Base-by-base conservation (phyloP, 2,329 filamentous ascomycete genomes). In the Sporothrix schenckii region DNA sequence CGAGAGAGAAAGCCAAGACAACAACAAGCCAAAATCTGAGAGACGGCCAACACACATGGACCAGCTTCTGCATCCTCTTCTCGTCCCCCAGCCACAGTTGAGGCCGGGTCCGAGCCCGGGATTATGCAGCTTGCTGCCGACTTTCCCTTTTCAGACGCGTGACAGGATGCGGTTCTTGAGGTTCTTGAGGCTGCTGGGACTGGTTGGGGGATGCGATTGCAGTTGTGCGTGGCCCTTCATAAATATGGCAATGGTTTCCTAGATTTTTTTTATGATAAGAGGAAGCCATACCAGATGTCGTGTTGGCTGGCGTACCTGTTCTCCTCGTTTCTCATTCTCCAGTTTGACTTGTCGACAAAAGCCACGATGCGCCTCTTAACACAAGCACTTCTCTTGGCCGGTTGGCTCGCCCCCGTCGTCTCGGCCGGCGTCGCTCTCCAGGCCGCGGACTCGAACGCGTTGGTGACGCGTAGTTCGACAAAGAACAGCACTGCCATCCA, bases 401-500 rank as follows among this genome's bases (percentile, higher is more conserved):
- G 30, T 10, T 19, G 56, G 34, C 34, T 60, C 9, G 56, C 19
- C 56, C 56, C 56, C 19, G 39, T 60, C 21, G 56, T 19, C 30
- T 41, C 19, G 56, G 56, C 56, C 4, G 56, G 56, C 19, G 30
- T 41, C n/a, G 30, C 41, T 41, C 30, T 34, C 41, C 56, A 34
- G 19, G n/a, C 19, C 16, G 14, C 10, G 19, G 56, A 13, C 30
- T 11, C 56, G 19, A 34, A 13, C 3, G 39, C n/a, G 30, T 30
- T 54, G 14, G 14, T 54, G 14, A 14, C 21, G 11, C 30, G 72
- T 34, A 67, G 68, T 44, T 53, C 67, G 1, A 63, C 47, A 19
- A 66, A 66, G 34, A 72, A 72, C 50, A 39, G 39, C 19, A 71
- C 71, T 6, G 66, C 66, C 19, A 61, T 73, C 58, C 61, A 61